phyloP scores from a whole-genome alignment of 2,329 filamentous ascomycete genomes.

The Trichophaea hybrida region DNA sequence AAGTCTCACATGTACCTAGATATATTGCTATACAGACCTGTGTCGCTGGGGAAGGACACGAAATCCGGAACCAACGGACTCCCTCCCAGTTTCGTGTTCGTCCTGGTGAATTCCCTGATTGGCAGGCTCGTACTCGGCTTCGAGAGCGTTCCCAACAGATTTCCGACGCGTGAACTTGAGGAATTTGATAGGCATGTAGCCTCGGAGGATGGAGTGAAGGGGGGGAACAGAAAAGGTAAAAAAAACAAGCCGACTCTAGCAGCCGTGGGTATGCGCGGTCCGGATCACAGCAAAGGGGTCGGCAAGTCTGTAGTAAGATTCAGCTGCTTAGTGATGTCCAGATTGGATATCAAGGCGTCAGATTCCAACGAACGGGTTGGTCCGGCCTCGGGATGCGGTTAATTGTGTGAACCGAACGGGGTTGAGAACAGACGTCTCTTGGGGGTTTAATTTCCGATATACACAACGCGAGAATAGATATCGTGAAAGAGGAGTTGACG shows the following conservation, averaged over 20 bases:
- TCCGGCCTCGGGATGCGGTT: not conserved
- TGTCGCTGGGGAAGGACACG: conserved; percentile 18
- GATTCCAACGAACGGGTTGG: not conserved
- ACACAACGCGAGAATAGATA: not conserved
- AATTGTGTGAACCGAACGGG: not conserved
- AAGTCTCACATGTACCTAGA: not conserved
- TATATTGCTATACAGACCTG: conserved; percentile 16
- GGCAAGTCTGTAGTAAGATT: not conserved
- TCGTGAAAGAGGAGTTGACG: not conserved
- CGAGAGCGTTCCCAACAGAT: conserved; percentile 28
- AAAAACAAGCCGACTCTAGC: conserved; percentile 1
- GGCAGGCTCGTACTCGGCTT: conserved; percentile 27
- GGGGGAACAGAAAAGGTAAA: not conserved
- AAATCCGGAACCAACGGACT: conserved; percentile 24
- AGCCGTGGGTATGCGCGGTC: not conserved
- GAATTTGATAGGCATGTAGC: conserved; percentile 29
- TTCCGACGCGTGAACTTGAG: conserved; percentile 28
- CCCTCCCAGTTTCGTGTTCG: conserved; percentile 10
- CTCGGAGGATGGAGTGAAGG: conserved; percentile 5
- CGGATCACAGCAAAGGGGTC: not conserved
- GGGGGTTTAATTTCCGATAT: not conserved
- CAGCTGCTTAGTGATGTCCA: conserved; percentile 2
- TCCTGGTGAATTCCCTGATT: conserved; percentile 24
- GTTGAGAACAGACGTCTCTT: not conserved
- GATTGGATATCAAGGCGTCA: not conserved